Evolutionary conservation across 2,329 filamentous ascomycete species (phyloP), one percentile per base, ranked within the genome.

Genomic region (Penicillium occitanis): DNA sequence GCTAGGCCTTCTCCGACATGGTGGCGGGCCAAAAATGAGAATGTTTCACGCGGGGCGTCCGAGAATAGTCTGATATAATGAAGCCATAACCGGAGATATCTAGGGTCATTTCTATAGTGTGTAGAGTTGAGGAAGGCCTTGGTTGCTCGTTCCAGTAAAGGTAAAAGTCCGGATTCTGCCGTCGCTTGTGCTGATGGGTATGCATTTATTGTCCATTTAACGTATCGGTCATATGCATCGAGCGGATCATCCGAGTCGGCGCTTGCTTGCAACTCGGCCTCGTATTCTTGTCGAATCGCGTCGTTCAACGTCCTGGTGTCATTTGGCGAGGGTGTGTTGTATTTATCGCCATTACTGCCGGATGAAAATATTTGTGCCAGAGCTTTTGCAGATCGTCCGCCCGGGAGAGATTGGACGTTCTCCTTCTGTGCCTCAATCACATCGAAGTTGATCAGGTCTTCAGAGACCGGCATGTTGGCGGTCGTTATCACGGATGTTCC

Each of bases 361-460:
- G 74, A 75, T 13, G 64, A 91, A 84, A 68, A 93, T 90, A 85
- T 87, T 64, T 93, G 87, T 35, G 90, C 93, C 61, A 99, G 89
- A 63, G 95, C 93, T 81, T 89, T 91, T 55, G 94, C 95, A 48
- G 94, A 98, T 70, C 95, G 84, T 40, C 90, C 95, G 69, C 92
- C 91, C 17, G 94, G 93, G 13, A 99, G 85, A 25, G 93, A 89
- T 79, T 97, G 93, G 65, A 99, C 97, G 79, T 99, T 99, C 81
- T 99, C 95, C 81, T 99, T 99, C 73, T 97, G 93, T 57, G 87
- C 88, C 81, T 99, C 95, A 80, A 99, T 97, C 69, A 97, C 87
- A 73, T 96, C 91, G 81, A 99, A 98, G 81, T 83, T 77, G 70
- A 83, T 78, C 60, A 81, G 73, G 69, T 83, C 81, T 48, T 80